These are phyloP conservation scores for Pilasporangium apinafurcum DNA, from an alignment of 352 stramenopile genomes.

Conservation along the genomic window DNA sequence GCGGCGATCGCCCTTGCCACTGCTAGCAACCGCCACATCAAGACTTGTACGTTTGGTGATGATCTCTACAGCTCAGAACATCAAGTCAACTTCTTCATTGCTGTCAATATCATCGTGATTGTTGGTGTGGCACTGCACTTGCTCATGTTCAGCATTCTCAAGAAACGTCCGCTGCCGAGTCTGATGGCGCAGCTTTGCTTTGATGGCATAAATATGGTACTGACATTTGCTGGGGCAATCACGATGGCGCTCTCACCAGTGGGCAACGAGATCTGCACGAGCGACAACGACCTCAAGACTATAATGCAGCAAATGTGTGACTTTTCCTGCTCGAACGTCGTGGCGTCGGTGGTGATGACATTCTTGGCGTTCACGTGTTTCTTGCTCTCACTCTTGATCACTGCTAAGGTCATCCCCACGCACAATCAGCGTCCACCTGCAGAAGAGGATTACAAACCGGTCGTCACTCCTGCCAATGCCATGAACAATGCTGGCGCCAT, in stretches of 20 bases:
- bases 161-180: slow-evolving; percentile 38
- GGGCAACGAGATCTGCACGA: slow-evolving; percentile 47
- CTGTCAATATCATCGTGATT: slow-evolving; percentile 26
- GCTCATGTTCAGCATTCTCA: slow-evolving; percentile 49
- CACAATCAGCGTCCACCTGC: no score
- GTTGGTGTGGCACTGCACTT: slow-evolving; percentile 28
- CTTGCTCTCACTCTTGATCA: slow-evolving; percentile 48
- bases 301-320: slow-evolving; percentile 55
- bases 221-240: slow-evolving; percentile 51
- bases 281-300: slow-evolving; percentile 29
- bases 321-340: slow-evolving; percentile 55
- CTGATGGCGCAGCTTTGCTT: slow-evolving; percentile 29
- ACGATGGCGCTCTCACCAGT: slow-evolving; percentile 44
- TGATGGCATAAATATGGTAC: slow-evolving; percentile 42
- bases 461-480: no score
- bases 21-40: slow-evolving; percentile 30
- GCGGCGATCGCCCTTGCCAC: slow-evolving; percentile 31
- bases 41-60: slow-evolving; percentile 43
- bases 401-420: slow-evolving; percentile 24
- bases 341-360: slow-evolving; percentile 40
- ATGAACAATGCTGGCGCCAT: no score
- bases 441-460: no score
- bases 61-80: slow-evolving; percentile 40
- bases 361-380: slow-evolving; percentile 55
- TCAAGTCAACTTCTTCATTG: slow-evolving; percentile 56